phyloP scores from a whole-genome alignment of 768 basidiomycete species.

The Lentinula guzmanii region DNA sequence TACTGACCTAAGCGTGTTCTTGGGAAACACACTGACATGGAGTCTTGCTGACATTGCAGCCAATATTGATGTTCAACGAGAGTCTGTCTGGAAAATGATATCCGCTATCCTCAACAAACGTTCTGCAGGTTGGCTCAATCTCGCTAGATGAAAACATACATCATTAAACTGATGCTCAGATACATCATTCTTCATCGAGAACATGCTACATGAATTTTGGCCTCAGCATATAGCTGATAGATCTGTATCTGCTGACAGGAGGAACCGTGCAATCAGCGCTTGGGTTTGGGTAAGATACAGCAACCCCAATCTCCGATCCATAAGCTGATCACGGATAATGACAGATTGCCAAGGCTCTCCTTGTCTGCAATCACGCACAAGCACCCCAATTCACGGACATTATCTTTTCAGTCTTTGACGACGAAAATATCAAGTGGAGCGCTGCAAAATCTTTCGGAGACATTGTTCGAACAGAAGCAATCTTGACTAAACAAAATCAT shows the following conservation, averaged over 20 bases:
- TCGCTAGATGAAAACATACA: neutral
- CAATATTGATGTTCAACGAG: slow-evolving; percentile 44
- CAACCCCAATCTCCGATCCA: neutral
- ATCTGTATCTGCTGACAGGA: slow-evolving; percentile 23
- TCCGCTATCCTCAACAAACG: slow-evolving; percentile 78
- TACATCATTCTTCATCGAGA: slow-evolving; percentile 35
- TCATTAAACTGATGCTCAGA: slow-evolving; percentile 26
- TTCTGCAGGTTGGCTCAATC: slow-evolving; percentile 45
- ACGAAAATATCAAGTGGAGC: slow-evolving; percentile 56
- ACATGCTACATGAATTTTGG: slow-evolving; percentile 45
- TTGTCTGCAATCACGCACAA: slow-evolving; percentile 64
- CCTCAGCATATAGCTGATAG: slow-evolving; percentile 32
- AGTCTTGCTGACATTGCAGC: slow-evolving; percentile 32
- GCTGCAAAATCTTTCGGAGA: slow-evolving; percentile 75
- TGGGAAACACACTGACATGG: slow-evolving; percentile 57
- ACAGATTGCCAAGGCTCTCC: slow-evolving; percentile 75
- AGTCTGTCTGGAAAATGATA: slow-evolving; percentile 50
- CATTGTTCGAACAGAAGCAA: slow-evolving; percentile 51
- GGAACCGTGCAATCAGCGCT: slow-evolving; percentile 45
- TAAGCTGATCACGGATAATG: neutral
- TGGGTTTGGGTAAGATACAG: slow-evolving; percentile 63
- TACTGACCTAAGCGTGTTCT: slow-evolving; percentile 41
- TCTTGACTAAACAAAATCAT: slow-evolving; percentile 74
- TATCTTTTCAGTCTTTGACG: slow-evolving; percentile 67
- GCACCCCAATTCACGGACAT: slow-evolving; percentile 52